phyloP scores from a whole-genome alignment of 2,329 filamentous ascomycete species.

The Xylaria sp. region DNA sequence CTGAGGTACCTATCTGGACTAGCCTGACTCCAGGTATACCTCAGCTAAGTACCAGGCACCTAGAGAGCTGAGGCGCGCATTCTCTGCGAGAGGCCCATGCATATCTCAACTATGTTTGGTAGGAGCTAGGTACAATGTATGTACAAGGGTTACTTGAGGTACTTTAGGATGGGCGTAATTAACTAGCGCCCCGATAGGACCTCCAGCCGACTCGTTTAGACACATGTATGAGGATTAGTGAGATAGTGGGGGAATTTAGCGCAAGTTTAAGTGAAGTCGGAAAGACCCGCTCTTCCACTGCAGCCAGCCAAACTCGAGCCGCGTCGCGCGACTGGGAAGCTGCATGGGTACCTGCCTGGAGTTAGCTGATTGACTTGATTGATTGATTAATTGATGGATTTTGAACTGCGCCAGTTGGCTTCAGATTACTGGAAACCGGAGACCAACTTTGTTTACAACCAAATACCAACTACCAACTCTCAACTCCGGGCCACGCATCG shows the following conservation, averaged over 20 bases:
- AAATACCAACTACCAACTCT: neutral
- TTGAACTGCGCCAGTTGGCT: slow-evolving; percentile 32
- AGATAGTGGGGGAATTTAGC: neutral
- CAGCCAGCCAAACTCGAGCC: slow-evolving; percentile 41
- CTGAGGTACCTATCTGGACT: neutral
- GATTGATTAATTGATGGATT: slow-evolving; percentile 9
- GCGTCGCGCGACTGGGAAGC: slow-evolving; percentile 47
- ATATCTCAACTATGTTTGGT: neutral
- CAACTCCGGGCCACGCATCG: neutral
- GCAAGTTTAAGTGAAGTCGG: neutral
- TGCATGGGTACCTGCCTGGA: neutral
- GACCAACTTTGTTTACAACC: neutral
- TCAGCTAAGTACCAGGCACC: neutral
- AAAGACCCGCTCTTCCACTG: slow-evolving; percentile 27
- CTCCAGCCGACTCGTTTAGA: neutral
- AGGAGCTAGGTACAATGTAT: neutral
- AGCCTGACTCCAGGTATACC: neutral
- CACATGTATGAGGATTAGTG: neutral
- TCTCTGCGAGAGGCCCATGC: neutral
- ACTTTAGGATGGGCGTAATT: neutral
- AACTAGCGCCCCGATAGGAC: neutral
- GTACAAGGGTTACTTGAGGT: neutral
- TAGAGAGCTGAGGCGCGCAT: neutral
- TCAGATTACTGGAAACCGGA: slow-evolving; percentile 13
- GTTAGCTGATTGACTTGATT: neutral